Base-by-base conservation (phyloP, 2,329 filamentous ascomycete genomes). In the Mycocentrospora acerina region DNA sequence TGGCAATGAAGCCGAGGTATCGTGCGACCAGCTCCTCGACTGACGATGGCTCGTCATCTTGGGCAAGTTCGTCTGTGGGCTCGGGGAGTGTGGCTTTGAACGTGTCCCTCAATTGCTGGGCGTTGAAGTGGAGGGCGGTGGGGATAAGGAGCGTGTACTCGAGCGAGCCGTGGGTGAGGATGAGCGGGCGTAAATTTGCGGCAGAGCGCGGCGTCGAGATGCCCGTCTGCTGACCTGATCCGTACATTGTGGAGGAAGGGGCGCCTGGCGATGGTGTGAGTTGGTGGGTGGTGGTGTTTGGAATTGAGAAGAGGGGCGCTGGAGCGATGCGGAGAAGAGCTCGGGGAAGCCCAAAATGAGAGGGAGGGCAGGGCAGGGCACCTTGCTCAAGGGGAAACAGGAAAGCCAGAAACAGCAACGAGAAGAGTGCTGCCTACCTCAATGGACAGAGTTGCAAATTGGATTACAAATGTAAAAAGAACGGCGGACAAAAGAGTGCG, bases 41-140 rank as follows among this genome's bases (percentile, higher is more conserved):
- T 16, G 94, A 98, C 25, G 93, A 97, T n/a, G 93, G 93, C 76
- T 98, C 94, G 59, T 98, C 93, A 76, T 98, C 94, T 67, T 91
- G 90, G 46, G 93, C 94, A 51, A 97, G 82, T 76, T 98, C 93
- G 67, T 98, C 93, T 66, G 94, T 98, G 41, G 93, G 88, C 60
- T 84, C 78, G 37, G 94, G 94, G 55, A 98, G 80, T 51, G 84
- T 89, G 32, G 87, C 79, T 52, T 83, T 80, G 73, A 98, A 98
- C 54, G 83, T 81, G 59, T 96, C 90, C 77, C 91, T 94, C 65
- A 97, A 79, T 74, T 95, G 88, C 45, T 90, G 86, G 59, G 93
- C 93, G 71, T 93, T 90, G 77, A 94, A 98, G 73, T 98, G 93
- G 50, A 96, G 82, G 62, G 84, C 88, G 57, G 93, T 97, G 42